A percentile compares a stretch with the other conserved stretches of the same genome.
phyloP scores from a whole-genome alignment of 129 eudicot species.

The Deinandra increscens region DNA sequence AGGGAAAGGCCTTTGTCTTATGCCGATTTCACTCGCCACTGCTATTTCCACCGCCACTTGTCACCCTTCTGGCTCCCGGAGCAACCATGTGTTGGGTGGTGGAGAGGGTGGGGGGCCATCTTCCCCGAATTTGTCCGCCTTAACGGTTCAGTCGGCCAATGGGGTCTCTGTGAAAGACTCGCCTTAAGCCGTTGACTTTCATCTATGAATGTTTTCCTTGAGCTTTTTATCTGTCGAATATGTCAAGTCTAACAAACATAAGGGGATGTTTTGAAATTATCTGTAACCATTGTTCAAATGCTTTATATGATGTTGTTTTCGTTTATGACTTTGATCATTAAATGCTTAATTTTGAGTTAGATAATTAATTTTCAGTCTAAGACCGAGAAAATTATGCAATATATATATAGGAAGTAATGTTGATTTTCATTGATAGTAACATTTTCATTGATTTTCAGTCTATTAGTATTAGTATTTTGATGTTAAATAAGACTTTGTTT shows the following conservation, averaged over 20 bases:
- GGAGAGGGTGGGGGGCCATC: conserved; percentile 61
- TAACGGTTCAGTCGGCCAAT: conserved; percentile 70
- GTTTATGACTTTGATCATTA: not conserved
- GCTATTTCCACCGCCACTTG: conserved; percentile 84
- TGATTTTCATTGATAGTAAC: too few species aligned
- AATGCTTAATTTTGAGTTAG: too few species aligned
- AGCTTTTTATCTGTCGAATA: conserved; percentile 5
- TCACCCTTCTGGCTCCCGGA: conserved; percentile 46
- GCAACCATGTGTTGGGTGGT: conserved; percentile 34
- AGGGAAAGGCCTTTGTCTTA: conserved; percentile 91
- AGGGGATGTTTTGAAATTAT: conserved; percentile 33
- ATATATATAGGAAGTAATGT: too few species aligned
- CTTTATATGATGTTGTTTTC: not conserved
- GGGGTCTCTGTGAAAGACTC: conserved; percentile 59
- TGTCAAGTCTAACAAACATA: conserved; percentile 52
- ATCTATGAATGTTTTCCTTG: not conserved
- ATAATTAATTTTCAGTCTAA: too few species aligned
- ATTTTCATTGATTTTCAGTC: too few species aligned
- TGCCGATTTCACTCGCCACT: conserved; percentile 94
- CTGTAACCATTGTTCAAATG: conserved; percentile 24
- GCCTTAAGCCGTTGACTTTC: conserved; percentile 44
- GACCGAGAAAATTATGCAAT: too few species aligned
- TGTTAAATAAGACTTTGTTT: too few species aligned
- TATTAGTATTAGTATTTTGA: too few species aligned
- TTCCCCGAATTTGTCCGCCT: conserved; percentile 63